These are phyloP conservation scores for Ensete glaucum DNA, from an alignment of 176 grass and related monocot genomes.

Conservation along the genomic window DNA sequence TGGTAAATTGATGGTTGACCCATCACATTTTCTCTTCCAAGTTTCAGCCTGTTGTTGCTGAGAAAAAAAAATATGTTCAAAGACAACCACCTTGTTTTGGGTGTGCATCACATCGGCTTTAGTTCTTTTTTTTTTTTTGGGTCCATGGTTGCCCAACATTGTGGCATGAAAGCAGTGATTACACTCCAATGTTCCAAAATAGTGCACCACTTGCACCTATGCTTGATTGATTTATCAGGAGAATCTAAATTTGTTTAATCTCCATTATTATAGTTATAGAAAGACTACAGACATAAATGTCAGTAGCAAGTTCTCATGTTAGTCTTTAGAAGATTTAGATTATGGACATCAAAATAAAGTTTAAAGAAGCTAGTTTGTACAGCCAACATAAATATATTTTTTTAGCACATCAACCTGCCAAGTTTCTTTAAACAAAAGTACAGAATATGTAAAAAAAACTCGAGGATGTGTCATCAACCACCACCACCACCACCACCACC, in stretches of 20 bases:
- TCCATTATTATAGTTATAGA: background rate
- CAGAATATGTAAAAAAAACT: background rate
- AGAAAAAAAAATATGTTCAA: background rate
- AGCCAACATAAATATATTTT: too few relatives aligned
- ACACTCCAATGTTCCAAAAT: background rate
- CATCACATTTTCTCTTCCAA: too few relatives aligned
- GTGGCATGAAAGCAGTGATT: background rate
- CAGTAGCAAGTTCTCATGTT: too few relatives aligned
- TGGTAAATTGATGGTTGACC: too few relatives aligned
- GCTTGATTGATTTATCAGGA: background rate
- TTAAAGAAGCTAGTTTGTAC: too few relatives aligned
- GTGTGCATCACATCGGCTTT: too few relatives aligned
- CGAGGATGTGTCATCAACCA: background rate
- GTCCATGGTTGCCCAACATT: conserved; percentile 1
- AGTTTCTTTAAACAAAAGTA: background rate
- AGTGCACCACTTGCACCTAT: background rate
- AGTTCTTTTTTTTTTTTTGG: background rate
- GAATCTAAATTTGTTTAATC: conserved; percentile 10
- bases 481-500: background rate
- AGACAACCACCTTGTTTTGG: too few relatives aligned
- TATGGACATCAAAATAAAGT: too few relatives aligned
- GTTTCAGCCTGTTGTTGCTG: background rate
- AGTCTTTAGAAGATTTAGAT: too few relatives aligned
- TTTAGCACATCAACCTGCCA: background rate
- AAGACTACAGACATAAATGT: too few relatives aligned